Conservation (phyloP, 2,329 filamentous ascomycete species). For the Ascochyta rabiei region DNA sequence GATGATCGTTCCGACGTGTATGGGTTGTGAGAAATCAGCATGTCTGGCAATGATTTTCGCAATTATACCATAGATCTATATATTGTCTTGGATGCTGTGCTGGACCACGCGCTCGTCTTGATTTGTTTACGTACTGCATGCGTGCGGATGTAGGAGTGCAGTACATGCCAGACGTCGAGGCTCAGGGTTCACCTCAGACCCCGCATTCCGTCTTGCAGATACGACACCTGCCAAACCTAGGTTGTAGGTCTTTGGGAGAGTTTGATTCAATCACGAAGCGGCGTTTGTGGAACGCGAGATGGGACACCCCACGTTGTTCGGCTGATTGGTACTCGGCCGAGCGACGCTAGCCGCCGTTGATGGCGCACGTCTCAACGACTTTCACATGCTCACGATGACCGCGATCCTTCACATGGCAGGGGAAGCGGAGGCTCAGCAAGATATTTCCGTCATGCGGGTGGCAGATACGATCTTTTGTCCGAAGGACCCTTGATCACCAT, state of each 20-base stretch:
- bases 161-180: background rate
- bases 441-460: conserved; percentile 19
- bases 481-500: background rate
- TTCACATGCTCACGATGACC: conserved; percentile 30
- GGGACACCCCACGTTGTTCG: conserved; percentile 19
- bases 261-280: background rate
- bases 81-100: conserved; percentile 2
- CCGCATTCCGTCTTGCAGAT: conserved; percentile 7
- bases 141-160: no score
- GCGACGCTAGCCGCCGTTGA: conserved; percentile 24
- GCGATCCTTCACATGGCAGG: conserved; percentile 10
- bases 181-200: background rate
- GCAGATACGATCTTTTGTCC: background rate
- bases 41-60: background rate
- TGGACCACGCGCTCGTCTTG: background rate
- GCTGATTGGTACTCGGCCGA: conserved; percentile 25
- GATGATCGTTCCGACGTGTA: background rate
- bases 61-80: conserved; percentile 18
- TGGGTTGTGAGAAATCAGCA: background rate
- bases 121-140: background rate
- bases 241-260: background rate
- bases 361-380: conserved; percentile 20
- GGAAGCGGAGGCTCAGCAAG: conserved; percentile 11
- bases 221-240: background rate
- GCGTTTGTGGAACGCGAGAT: background rate